Base-by-base conservation (phyloP, 2,329 filamentous ascomycete genomes). In the Penicillium nordicum region DNA sequence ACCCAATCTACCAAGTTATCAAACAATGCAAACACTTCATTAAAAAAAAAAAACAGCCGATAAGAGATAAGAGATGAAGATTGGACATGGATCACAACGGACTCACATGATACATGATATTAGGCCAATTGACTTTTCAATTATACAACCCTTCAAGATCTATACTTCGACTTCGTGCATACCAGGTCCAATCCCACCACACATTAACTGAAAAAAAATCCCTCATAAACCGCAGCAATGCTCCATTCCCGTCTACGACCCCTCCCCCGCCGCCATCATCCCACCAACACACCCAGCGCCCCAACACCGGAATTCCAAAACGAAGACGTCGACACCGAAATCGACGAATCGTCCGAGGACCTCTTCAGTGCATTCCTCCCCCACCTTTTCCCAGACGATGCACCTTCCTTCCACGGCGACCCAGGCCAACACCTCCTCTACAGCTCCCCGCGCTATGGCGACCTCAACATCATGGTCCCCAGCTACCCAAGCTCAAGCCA, bases 351-450 rank as follows among this genome's bases (percentile, higher is more conserved):
- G 25, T 67, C 76, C 5, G 80, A 82, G 67, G 80, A 83, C 67
- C 75, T 84, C 62, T 84, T 85, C 66, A 70, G 75, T 9, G 74
- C 76, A 14, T 79, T 81, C n/a, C 75, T 84, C 8, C 76, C 80
- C 30, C 72, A 78, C 57, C 74, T 85, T 55, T 84, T 84, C 70
- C 78, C 80, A 7, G 82, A 86, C 57, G 82, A 85, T 66, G 66
- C 79, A 14, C 77, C 78, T 34, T 79, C 79, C 62, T 78, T 77
- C 57, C 82, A 85, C 64, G 83, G 84, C 59, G 77, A 81, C 48
- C 75, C 79, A 0, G 77, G 79, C 42, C 77, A 80, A 14, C 67
- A 71, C 5, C 77, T 85, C 16, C 67, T 81, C 43, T 85, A 85
- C 69, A 70, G 67, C 21, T 78, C 75, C 10, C 72, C 72, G 11